Percentiles rank a stretch among this genome's conserved stretches.
Conservation (phyloP, 768 basidiomycete genomes). For the Phaffia tasmanica region DNA sequence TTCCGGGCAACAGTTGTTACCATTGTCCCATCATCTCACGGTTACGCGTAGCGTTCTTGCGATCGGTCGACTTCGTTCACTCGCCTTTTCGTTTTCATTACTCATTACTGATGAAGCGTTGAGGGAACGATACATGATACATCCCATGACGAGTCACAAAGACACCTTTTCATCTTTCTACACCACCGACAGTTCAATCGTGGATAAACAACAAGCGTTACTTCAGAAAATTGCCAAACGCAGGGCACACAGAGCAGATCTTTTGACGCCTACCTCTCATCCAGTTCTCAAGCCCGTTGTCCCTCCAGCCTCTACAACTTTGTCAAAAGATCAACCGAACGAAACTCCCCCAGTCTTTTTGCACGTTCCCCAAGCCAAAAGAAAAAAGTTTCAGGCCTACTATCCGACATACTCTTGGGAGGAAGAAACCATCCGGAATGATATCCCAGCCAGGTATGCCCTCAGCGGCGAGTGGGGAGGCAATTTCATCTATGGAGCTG, state of each 20-base stretch:
- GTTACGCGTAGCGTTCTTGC: too few species aligned
- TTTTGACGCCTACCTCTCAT: too few species aligned
- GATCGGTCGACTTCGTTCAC: too few species aligned
- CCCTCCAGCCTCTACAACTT: background rate
- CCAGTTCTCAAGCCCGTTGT: background rate
- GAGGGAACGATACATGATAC: too few species aligned
- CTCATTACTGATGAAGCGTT: too few species aligned
- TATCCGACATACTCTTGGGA: conserved; percentile 39
- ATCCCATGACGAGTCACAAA: too few species aligned
- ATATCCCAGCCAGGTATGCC: conserved; percentile 83
- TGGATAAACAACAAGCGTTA: background rate
- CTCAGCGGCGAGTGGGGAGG: conserved; percentile 88
- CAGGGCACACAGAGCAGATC: background rate
- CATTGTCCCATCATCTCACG: too few species aligned
- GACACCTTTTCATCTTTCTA: too few species aligned
- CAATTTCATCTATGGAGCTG: conserved; percentile 81
- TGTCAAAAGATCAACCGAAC: too few species aligned
- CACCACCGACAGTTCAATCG: too few species aligned
- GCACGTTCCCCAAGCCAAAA: conserved; percentile 7
- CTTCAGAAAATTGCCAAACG: background rate
- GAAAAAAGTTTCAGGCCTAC: conserved; percentile 10
- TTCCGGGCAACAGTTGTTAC: too few species aligned
- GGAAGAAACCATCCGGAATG: conserved; percentile 93
- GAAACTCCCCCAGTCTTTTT: conserved; percentile 3
- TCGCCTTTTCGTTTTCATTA: too few species aligned